Evolutionary conservation across 2,329 filamentous ascomycete species (phyloP), one percentile per base, ranked within the genome.

Genomic region (Fusarium sp.): DNA sequence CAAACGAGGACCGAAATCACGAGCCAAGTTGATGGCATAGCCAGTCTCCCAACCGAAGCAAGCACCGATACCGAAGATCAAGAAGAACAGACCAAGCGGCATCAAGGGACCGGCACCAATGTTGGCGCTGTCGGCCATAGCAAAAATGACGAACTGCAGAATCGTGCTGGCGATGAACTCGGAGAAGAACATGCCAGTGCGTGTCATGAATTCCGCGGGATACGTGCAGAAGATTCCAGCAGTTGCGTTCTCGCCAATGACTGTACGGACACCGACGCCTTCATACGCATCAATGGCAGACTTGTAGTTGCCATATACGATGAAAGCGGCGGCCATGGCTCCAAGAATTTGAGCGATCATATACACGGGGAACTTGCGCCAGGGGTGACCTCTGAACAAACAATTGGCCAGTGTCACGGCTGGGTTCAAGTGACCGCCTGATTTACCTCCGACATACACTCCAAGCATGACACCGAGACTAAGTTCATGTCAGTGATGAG

Each of bases 1-100:
- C 45, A 93, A 78, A 14, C 91, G 83, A 12, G 91, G 91, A 1
- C 90, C 90, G 75, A 93, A 91, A 70, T 94, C 91, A 78, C 91
- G 85, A 38, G 90, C 91, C 44, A 92, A 79, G 74, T 93, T 93
- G 70, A 93, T 92, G 18, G 91, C 91, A 79, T 92, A 94, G 40
- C 91, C 91, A 2, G 91, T 94, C 78, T 93, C 88, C 90, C 90
- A 93, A 9, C 91, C 91, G 73, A 92, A 93, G 76, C 89, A 91
- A 32, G 89, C 89, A 20, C 90, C 91, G 24, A 93, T 88, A 10
- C 90, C 91, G 75, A 93, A 93, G 67, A 93, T 89, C 50, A 93
- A 82, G 79, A 93, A 92, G 80, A 92, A 91, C 8, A 93, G 79
- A 10, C 83, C 87, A 3, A 93, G 80, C 0, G 90, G 89, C 61